Conservation (phyloP, 805 yeast genomes). For the Spathaspora hagerdaliae region DNA sequence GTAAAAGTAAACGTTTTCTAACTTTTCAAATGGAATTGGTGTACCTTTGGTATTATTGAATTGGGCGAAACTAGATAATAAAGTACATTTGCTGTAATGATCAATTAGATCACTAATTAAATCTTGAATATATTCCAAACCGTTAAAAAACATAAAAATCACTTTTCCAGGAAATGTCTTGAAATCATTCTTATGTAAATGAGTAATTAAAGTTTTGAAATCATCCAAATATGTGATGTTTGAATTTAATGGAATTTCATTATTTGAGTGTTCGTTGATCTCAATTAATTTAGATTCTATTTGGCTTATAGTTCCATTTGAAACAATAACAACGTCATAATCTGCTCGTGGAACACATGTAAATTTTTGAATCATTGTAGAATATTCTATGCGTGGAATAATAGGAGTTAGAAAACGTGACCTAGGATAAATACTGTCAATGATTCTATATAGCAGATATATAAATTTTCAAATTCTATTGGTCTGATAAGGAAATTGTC, state of each 20-base stretch:
- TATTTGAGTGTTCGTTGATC: conserved; percentile 15
- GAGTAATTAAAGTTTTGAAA: conserved; percentile 15
- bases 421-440: background rate
- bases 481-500: conserved; percentile 18
- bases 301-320: conserved; percentile 30
- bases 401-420: background rate
- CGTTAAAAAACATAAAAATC: conserved; percentile 36
- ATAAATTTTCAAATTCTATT: conserved; percentile 10
- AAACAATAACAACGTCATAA: conserved; percentile 30
- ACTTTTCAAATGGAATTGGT: conserved; percentile 5
- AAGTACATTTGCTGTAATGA: conserved; percentile 11
- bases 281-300: conserved; percentile 23
- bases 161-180: conserved; percentile 19
- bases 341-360: conserved; percentile 28
- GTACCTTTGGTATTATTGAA: background rate
- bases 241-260: conserved; percentile 19
- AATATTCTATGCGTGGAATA: background rate
- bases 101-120: conserved; percentile 28
- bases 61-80: background rate
- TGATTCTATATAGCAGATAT: too few species aligned
- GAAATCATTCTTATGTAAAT: conserved; percentile 13
- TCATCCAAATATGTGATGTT: conserved; percentile 22
- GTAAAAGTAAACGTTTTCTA: conserved; percentile 29
- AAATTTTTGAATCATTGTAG: conserved; percentile 30
- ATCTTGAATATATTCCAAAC: conserved; percentile 27